Evolutionary conservation across 306 rosid species (phyloP).

Genomic region (Corylus americana): DNA sequence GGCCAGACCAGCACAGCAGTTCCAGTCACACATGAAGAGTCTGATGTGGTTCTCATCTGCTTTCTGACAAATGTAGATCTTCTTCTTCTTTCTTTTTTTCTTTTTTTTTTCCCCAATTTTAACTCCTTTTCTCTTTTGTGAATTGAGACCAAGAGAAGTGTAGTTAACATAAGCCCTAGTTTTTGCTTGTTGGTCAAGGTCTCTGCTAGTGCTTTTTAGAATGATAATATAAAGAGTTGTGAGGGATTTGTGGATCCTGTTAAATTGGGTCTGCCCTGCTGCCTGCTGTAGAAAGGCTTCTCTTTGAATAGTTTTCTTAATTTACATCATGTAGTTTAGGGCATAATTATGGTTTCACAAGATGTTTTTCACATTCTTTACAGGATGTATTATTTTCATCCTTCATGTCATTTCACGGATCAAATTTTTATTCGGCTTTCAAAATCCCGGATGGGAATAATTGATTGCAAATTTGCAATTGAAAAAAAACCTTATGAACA

Average conservation of each 20-base stretch:
- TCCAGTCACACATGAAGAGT: slow-evolving; percentile 37
- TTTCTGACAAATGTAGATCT: slow-evolving; percentile 28
- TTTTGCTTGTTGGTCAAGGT: slow-evolving; percentile 12
- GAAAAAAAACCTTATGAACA: neutral
- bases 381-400: neutral
- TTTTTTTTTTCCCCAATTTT: neutral
- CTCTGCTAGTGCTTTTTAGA: neutral
- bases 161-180: slow-evolving; percentile 6
- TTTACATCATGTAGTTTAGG: too few relatives aligned
- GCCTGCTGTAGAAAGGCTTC: neutral
- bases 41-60: slow-evolving; percentile 18
- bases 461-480: neutral
- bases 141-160: slow-evolving; percentile 3
- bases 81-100: too few relatives aligned
- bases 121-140: slow-evolving; percentile 12
- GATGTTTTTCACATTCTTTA: too few relatives aligned
- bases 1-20: slow-evolving; percentile 41
- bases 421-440: neutral
- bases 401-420: neutral
- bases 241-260: neutral
- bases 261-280: neutral
- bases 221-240: neutral
- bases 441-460: too few relatives aligned
- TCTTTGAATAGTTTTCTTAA: neutral
- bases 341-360: too few relatives aligned